Percentiles rank a stretch among this genome's conserved stretches.
Evolutionary conservation across 139 green algal genomes (phyloP).

Genomic region (Astrephomene gubernaculifera): DNA sequence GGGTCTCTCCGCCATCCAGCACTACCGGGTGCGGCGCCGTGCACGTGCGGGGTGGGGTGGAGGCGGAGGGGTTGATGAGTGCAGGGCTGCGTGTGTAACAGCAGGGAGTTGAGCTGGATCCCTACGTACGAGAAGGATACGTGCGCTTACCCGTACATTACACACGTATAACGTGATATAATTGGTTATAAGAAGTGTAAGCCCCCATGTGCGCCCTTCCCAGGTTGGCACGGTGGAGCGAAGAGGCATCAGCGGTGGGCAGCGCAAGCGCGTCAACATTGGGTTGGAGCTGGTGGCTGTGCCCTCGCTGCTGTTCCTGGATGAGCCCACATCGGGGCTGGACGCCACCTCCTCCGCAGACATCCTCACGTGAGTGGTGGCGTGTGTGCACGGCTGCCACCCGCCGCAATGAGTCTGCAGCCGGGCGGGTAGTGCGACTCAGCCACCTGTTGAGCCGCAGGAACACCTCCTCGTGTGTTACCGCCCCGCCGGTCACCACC

Average conservation of each 20-base stretch:
- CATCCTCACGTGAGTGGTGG: slow-evolving; percentile 71
- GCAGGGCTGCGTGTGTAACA: too few relatives aligned
- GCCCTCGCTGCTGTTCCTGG: slow-evolving; percentile 81
- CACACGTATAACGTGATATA: too few relatives aligned
- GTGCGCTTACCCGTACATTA: too few relatives aligned
- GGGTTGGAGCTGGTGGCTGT: slow-evolving; percentile 77
- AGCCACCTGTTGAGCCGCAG: too few relatives aligned
- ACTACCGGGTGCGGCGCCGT: slow-evolving; percentile 36
- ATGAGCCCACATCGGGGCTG: slow-evolving; percentile 81
- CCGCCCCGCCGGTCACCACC: too few relatives aligned
- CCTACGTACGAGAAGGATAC: too few relatives aligned
- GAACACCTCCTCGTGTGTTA: too few relatives aligned
- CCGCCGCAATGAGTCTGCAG: neutral
- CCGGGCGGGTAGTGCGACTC: too few relatives aligned
- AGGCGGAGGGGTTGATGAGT: neutral
- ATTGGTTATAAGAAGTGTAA: too few relatives aligned
- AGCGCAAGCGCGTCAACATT: slow-evolving; percentile 90
- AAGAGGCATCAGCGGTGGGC: slow-evolving; percentile 72
- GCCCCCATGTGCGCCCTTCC: too few relatives aligned
- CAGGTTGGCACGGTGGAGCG: slow-evolving; percentile 58
- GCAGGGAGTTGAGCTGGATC: too few relatives aligned
- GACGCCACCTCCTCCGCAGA: slow-evolving; percentile 78
- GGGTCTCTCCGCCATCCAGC: slow-evolving; percentile 22
- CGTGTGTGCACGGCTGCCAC: neutral
- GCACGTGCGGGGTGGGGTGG: neutral